Base-by-base conservation (phyloP, 75 land plant genomes). In the Selaginella tamariscina region DNA sequence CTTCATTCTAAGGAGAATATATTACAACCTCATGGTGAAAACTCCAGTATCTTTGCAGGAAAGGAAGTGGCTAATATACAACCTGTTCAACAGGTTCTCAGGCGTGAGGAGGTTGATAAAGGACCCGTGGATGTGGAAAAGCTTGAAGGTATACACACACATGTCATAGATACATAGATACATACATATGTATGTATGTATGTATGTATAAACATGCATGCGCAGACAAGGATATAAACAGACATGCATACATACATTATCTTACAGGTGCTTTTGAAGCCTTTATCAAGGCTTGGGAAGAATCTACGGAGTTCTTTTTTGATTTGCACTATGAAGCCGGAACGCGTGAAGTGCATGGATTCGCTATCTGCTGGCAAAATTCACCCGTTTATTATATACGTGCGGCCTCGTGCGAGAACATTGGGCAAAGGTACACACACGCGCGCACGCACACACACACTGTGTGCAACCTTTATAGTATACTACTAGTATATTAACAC, bases 351-450 rank as follows among this genome's bases (percentile, higher is more conserved):
- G 57, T 95, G 28, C 76, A 78, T 74, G 99, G 99, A 13, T 69
- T 95, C 39, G 99, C 99, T n/a, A 39, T 95, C 30, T 95, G 96
- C 66, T 95, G 99, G 99, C 82, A 85, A 30, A 72, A 67, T 63
- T 95, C 99, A 56, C 91, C 91, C 13, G 86, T 95, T 26, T 90
- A 87, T 68, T 95, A 95, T 73, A 26, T 87, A n/a, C 85, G 82
- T 70, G 49, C n/a, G n/a, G n/a, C n/a, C n/a, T 39, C 49, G 49
- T 39, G 11, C 11, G 15, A 39, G 49, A 39, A 39, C n/a, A n/a
- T n/a, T n/a, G n/a, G n/a, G n/a, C n/a, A n/a, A n/a, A n/a, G n/a
- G n/a, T n/a, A n/a, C n/a, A n/a, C n/a, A n/a, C n/a, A n/a, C n/a
- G n/a, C n/a, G n/a, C n/a, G n/a, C n/a, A n/a, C n/a, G n/a, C n/a